phyloP scores from a whole-genome alignment of 257 asterid genomes.

The Nicotiana sylvestris region DNA sequence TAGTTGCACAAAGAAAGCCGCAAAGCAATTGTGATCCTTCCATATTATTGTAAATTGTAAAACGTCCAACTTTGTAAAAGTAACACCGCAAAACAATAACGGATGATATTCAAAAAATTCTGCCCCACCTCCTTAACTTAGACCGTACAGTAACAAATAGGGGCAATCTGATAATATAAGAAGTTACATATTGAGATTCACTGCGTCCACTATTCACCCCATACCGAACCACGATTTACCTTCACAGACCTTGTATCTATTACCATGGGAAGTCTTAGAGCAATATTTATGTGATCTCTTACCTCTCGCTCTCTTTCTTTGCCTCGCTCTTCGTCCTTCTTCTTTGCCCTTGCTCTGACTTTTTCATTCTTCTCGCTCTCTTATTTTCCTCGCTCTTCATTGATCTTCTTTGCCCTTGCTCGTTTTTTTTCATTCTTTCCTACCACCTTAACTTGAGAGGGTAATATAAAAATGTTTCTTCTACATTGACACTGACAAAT shows the following conservation, averaged over 20 bases:
- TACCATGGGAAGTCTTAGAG: neutral
- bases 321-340: neutral
- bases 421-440: slow-evolving; percentile 7
- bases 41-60: neutral
- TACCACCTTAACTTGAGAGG: slow-evolving; percentile 28
- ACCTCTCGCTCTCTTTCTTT: neutral
- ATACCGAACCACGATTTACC: neutral
- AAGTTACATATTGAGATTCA: neutral
- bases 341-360: neutral
- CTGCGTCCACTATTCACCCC: neutral
- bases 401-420: neutral
- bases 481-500: no score
- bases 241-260: neutral
- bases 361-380: slow-evolving; percentile 10
- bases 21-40: no score
- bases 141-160: neutral
- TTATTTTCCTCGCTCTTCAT: neutral
- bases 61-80: neutral
- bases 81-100: neutral
- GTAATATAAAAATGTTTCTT: neutral
- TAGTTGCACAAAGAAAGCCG: no score
- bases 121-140: neutral
- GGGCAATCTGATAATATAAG: neutral
- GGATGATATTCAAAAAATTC: neutral
- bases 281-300: neutral